Evolutionary conservation across 352 stramenopile genomes (phyloP), one percentile per base, ranked within the genome.

Genomic region (Aphanomyces cochlioides): DNA sequence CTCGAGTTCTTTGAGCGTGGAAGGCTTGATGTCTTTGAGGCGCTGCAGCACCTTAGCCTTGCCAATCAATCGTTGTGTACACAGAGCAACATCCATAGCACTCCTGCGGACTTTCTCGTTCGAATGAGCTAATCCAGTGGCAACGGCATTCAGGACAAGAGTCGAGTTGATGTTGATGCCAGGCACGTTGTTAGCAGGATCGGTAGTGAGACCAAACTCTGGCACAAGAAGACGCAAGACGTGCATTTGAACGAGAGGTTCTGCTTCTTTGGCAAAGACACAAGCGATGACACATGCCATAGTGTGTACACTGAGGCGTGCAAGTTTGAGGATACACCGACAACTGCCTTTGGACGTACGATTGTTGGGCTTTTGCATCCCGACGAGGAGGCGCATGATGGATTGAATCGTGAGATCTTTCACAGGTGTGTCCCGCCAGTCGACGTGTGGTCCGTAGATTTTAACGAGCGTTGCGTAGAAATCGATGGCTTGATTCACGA

Each of bases 1-100:
- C 69, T 94, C 87, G 7, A 94, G 79, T 56, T 94, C 85, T 53
- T 90, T 92, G 6, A 92, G 74, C n/a, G 80, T 92, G 64, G 86
- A 76, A 8, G 84, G 73, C 67, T 91, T 92, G 65, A 92, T 79
- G 58, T 84, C 84, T 75, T 87, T 79, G 38, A 94, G 83, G 38
- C 81, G 79, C 65, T 79, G 73, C 4, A 94, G 73, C 48, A 94
- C 83, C 37, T 83, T 80, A 19, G 81, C 79, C 56, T 89, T 87
- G 47, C 86, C 86, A n/a, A 91, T 74, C 47, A 92, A 75, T 12
- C 87, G 77, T 72, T 92, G 87, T 53, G 83, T 87, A 68, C 79
- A 90, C 7, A 92, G 77, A 37, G 82, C 83, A n/a, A 94, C 83
- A 70, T 94, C 84, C 41, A 84, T 87, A 54, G 87, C 87, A 3